Evolutionary conservation across 352 stramenopile species (phyloP), one percentile per base, ranked within the genome.

Genomic region (Blastocystis sp.): DNA sequence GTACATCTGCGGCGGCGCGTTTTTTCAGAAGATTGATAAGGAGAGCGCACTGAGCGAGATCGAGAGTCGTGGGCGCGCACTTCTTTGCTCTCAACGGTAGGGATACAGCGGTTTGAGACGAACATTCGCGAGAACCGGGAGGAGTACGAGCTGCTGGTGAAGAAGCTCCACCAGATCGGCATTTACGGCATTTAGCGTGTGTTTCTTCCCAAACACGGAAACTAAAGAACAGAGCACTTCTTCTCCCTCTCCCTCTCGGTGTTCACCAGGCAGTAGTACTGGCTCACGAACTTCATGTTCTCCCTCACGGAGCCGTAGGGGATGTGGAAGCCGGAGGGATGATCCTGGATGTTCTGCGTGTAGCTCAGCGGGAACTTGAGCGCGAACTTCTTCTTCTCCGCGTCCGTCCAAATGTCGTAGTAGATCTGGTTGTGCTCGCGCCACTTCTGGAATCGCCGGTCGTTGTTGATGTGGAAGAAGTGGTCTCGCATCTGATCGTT

Each of bases 401-500:
- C 28, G 34, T 52, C 48, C 74, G 74, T 84, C 74, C 74, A 84
- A 45, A 88, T 94, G 77, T 93, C 90, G 91, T 97, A 98, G 89
- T 94, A 93, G 66, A 97, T 92, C 82, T 98, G 95, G 90, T 98
- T 95, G 21, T 96, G 92, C 91, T 98, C 96, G 90, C 98, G 98
- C 96, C 96, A 99, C 70, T 93, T 91, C 66, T 95, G 90, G 90
- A 99, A 98, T n/a, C 92, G 93, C 23, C 92, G 91, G 84, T 95
- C 95, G 86, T 96, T 93, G 87, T 98, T 94, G 95, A 99, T 98
- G 90, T 98, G 94, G 92, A 99, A 99, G 91, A 98, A 96, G 92
- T 99, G 96, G 92, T 99, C 96, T 77, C 96, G 92, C 96, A 99
- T 98, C 92, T 98, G 95, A 91, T 99, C 96, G 91, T 98, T 99